Conservation (phyloP, 192 early-diverging fungal species). For the Coemansia nantahalensis region DNA sequence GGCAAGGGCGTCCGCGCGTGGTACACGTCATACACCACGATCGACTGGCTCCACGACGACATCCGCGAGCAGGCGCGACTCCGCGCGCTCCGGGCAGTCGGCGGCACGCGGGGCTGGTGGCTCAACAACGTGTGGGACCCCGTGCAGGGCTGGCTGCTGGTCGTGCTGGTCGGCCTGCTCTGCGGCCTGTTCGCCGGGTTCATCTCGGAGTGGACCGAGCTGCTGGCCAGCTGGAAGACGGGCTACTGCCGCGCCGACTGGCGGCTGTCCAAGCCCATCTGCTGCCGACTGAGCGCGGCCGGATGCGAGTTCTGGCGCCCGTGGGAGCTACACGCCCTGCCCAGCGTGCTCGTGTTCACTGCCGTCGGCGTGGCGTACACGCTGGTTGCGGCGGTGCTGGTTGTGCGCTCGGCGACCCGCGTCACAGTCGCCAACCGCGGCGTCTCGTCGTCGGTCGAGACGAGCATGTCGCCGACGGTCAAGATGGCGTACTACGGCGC, state of each 20-base stretch:
- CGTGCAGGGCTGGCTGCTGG: conserved; percentile 84
- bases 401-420: conserved; percentile 56
- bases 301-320: conserved; percentile 58
- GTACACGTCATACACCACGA: conserved; percentile 51
- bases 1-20: conserved; percentile 41
- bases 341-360: conserved; percentile 32
- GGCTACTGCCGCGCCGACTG: conserved; percentile 80
- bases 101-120: conserved; percentile 59
- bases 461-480: conserved; percentile 49
- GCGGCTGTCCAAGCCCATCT: conserved; percentile 72
- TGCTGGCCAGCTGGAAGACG: conserved; percentile 78
- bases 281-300: conserved; percentile 71
- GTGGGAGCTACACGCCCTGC: conserved; percentile 50
- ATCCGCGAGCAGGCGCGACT: conserved; percentile 76
- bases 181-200: conserved; percentile 47
- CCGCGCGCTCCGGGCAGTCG: conserved; percentile 54
- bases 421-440: conserved; percentile 33
- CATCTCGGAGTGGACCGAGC: conserved; percentile 61
- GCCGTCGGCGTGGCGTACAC: conserved; percentile 59
- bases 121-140: conserved; percentile 67
- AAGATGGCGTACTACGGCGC: conserved; percentile 80
- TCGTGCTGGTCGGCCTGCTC: conserved; percentile 63
- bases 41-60: conserved; percentile 89
- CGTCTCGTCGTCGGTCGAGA: conserved; percentile 50
- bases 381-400: conserved; percentile 57